These are phyloP conservation scores for Fusarium nygamai DNA, from an alignment of 2,329 filamentous ascomycete genomes.

Conservation along the genomic window DNA sequence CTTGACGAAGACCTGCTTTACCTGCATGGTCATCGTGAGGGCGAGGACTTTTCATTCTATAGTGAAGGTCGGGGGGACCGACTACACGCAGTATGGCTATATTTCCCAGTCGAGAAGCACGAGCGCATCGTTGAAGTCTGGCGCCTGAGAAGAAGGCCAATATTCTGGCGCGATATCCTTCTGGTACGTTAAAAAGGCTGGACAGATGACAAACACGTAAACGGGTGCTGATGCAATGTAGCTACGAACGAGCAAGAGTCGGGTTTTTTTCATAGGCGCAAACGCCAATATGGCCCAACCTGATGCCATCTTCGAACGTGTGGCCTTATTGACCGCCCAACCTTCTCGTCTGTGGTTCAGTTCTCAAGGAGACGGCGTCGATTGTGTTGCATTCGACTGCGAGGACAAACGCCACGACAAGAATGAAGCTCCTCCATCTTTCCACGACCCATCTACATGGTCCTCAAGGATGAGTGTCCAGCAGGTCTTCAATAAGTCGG, in stretches of 20 bases:
- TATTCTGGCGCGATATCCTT: conserved; percentile 6
- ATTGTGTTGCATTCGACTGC: conserved; percentile 12
- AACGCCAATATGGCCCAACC: background rate
- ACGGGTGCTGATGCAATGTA: background rate
- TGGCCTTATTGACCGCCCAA: background rate
- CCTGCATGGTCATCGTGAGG: background rate
- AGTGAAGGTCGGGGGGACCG: background rate
- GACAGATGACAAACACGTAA: accelerated
- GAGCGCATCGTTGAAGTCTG: conserved; percentile 12
- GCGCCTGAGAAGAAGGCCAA: background rate
- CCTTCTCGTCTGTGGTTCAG: conserved; percentile 13
- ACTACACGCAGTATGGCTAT: conserved; percentile 6
- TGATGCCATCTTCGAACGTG: background rate
- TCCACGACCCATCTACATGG: background rate
- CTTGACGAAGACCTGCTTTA: conserved; percentile 8
- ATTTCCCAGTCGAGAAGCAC: background rate
- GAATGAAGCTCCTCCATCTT: background rate
- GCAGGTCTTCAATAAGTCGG: background rate
- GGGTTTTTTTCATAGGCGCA: conserved; percentile 6
- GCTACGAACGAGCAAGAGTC: conserved; percentile 14
- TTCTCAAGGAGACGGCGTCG: background rate
- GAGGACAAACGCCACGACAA: background rate
- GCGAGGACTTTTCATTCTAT: background rate
- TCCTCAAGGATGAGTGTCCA: background rate
- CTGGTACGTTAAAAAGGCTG: background rate